Evolutionary conservation across 2,329 filamentous ascomycete genomes (phyloP).

Genomic region (Pyricularia sp.): DNA sequence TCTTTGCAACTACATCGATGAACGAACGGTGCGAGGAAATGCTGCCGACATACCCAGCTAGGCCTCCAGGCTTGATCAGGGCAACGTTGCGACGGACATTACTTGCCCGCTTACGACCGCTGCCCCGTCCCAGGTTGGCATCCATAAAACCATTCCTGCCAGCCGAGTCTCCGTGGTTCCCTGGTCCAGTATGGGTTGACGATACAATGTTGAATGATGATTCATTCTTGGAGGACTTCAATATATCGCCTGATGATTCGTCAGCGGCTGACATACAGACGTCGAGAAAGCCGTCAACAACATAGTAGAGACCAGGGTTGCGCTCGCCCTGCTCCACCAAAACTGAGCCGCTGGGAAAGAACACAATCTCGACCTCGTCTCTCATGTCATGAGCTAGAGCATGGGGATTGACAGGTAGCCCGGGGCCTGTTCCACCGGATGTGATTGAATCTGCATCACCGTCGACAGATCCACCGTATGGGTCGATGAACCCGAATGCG

Average conservation of each 20-base stretch:
- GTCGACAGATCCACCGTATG: constrained; percentile 67
- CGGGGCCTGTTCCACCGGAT: constrained; percentile 41
- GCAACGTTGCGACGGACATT: constrained; percentile 62
- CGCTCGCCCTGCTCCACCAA: constrained; percentile 93
- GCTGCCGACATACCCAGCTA: constrained; percentile 90
- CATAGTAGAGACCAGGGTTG: constrained; percentile 95
- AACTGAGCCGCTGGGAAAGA: constrained; percentile 89
- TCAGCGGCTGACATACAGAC: constrained; percentile 68
- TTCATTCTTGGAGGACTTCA: constrained; percentile 18
- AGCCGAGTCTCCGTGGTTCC: not conserved
- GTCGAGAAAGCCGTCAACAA: constrained; percentile 93
- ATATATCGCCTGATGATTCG: constrained; percentile 35
- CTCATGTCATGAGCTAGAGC: constrained; percentile 69
- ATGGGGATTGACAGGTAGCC: constrained; percentile 39
- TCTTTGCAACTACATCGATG: constrained; percentile 94
- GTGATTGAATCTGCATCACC: constrained; percentile 81
- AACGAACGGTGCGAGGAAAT: constrained; percentile 94
- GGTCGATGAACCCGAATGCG: constrained; percentile 85
- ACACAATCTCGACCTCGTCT: constrained; percentile 93
- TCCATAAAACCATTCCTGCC: not conserved
- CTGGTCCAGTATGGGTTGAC: not conserved
- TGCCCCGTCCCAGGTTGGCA: not conserved
- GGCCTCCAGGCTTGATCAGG: constrained; percentile 85
- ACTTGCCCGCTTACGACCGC: constrained; percentile 22
- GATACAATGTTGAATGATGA: constrained; percentile 11